Percentiles rank a stretch among this genome's conserved stretches.
Conservation (phyloP, 1,284 basidiomycete species). For the Cryptococcus depauperatus region DNA sequence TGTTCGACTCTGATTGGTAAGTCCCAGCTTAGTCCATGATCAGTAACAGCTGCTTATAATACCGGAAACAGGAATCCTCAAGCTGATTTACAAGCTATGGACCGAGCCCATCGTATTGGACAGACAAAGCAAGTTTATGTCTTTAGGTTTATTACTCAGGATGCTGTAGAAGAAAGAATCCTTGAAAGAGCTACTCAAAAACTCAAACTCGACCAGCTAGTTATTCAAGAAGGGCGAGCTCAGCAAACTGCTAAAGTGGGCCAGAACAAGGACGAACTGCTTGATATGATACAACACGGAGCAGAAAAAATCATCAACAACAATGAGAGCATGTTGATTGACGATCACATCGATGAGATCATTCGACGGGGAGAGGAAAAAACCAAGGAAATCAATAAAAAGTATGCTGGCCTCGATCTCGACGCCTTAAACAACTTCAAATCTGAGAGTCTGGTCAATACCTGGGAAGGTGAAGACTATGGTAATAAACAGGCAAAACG, state of each 20-base stretch:
- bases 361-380: slow-evolving; percentile 86
- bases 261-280: slow-evolving; percentile 82
- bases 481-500: slow-evolving; percentile 60
- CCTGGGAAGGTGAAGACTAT: slow-evolving; percentile 98
- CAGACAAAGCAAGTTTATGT: slow-evolving; percentile 99
- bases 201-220: slow-evolving; percentile 87
- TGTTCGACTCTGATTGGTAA: slow-evolving; percentile 96
- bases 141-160: slow-evolving; percentile 93
- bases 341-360: slow-evolving; percentile 92
- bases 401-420: slow-evolving; percentile 86
- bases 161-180: slow-evolving; percentile 95
- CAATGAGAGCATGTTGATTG: slow-evolving; percentile 58
- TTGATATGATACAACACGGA: slow-evolving; percentile 98
- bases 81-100: slow-evolving; percentile 98
- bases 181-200: slow-evolving; percentile 95
- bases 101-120: slow-evolving; percentile 95
- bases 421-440: slow-evolving; percentile 98
- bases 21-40: slow-evolving; percentile 15
- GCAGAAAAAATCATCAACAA: slow-evolving; percentile 93
- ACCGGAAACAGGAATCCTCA: slow-evolving; percentile 75
- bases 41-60: not conserved
- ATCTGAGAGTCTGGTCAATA: slow-evolving; percentile 72
- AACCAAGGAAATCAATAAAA: slow-evolving; percentile 78
- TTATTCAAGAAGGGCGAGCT: slow-evolving; percentile 89
- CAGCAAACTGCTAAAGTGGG: slow-evolving; percentile 55